Evolutionary conservation across 1,284 basidiomycete species (phyloP), one percentile per base, ranked within the genome.

Genomic region (Amylostereum areolatum): DNA sequence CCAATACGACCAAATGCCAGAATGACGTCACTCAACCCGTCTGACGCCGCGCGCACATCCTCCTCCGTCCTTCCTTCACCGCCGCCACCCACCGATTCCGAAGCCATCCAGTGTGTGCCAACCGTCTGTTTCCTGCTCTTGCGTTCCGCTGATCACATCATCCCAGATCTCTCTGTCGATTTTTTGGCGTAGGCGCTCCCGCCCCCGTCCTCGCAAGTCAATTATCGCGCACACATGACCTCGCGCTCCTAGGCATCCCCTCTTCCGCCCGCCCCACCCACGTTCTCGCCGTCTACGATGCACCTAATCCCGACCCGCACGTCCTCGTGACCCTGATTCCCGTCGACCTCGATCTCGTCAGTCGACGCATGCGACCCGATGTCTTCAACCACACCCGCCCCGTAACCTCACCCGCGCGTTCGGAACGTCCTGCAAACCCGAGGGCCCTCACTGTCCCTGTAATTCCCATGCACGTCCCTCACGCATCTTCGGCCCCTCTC

Each of bases 401-500:
- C 50, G 57, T 34, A 41, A 48, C 44, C 8, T 36, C 51, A 24
- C 25, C 42, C 18, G n/a, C 51, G 27, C 41, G 48, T n/a, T 45
- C 34, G 40, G 49, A 45, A 18, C 41, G 40, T 34, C 53, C 43
- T 28, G 37, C 30, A 11, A 33, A 50, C 49, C 42, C 42, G 48
- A 25, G 30, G 36, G 51, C 51, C 12, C 45, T 67, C 33, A 60
- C 59, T 5, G 56, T 67, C 7, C 66, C 64, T 4, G 55, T 64
- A 12, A 52, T 64, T 25, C 52, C 60, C 8, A 48, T 66, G 25
- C 45, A 49, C 34, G 62, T 62, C 8, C 61, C 66, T 28, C 63
- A 66, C 36, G 62, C 64, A 5, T 55, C 57, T 33, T 61, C 63
- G 7, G 47, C 62, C n/a, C 60, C 63, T 0, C 59, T 67, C 10